These are phyloP conservation scores for Penicillium samsonianum DNA, from an alignment of 495 filamentous ascomycete genomes.

Conservation along the genomic window DNA sequence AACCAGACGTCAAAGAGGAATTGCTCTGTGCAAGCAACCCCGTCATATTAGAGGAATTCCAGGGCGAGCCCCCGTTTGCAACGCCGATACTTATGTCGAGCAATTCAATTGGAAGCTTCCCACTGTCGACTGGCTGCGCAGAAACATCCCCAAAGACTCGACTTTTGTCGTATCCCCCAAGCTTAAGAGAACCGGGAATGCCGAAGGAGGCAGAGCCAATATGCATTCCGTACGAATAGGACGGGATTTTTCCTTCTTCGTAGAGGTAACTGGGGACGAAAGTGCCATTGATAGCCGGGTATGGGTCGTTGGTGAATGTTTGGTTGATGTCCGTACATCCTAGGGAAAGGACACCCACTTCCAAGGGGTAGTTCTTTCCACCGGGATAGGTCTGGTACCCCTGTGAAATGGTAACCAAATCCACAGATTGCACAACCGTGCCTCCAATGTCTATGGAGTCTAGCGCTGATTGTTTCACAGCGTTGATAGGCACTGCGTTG, in stretches of 20 bases:
- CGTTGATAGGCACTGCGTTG: too few relatives aligned
- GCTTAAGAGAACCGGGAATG: constrained; percentile 42
- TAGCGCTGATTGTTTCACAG: too few relatives aligned
- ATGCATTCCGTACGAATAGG: constrained; percentile 52
- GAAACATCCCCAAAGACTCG: constrained; percentile 27
- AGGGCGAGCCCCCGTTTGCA: constrained; percentile 42
- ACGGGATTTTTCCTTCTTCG: too few relatives aligned
- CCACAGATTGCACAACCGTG: too few relatives aligned
- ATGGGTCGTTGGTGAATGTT: not conserved
- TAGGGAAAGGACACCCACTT: constrained; percentile 7
- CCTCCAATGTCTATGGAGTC: too few relatives aligned
- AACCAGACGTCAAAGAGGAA: not conserved
- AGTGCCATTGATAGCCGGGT: too few relatives aligned
- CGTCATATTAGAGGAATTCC: constrained; percentile 30
- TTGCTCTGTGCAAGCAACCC: constrained; percentile 36
- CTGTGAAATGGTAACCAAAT: too few relatives aligned
- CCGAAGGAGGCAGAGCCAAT: constrained; percentile 47
- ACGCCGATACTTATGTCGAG: constrained; percentile 43
- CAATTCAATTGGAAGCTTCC: constrained; percentile 26
- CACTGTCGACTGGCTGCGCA: too few relatives aligned
- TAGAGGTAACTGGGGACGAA: constrained; percentile 30
- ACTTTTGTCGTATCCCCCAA: constrained; percentile 54
- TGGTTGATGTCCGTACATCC: constrained; percentile 7
- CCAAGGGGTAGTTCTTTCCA: constrained; percentile 1
- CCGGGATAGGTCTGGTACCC: constrained; percentile 3